Evolutionary conservation across 306 rosid species (phyloP).

Genomic region (Begonia fuchsioides): DNA sequence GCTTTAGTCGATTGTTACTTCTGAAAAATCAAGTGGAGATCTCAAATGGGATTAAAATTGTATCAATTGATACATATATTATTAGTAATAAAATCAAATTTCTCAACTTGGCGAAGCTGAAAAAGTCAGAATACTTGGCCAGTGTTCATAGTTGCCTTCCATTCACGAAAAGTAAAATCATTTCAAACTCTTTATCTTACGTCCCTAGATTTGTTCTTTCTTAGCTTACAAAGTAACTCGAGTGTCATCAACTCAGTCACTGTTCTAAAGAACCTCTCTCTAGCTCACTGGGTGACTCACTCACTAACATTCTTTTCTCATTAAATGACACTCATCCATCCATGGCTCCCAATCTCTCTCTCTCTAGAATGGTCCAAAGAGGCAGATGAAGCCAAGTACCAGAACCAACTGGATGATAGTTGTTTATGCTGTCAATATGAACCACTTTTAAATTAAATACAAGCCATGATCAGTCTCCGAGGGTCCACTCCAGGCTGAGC

Average conservation of each 20-base stretch:
- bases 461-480: too few species aligned
- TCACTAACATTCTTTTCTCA: background rate
- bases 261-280: conserved; percentile 23
- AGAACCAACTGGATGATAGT: too few species aligned
- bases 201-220: background rate
- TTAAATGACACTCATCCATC: conserved; percentile 9
- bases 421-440: too few species aligned
- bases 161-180: conserved; percentile 86
- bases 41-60: conserved; percentile 5
- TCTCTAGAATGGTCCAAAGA: background rate
- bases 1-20: conserved; percentile 86
- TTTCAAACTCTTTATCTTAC: conserved; percentile 28
- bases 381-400: too few species aligned
- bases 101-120: conserved; percentile 33
- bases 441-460: too few species aligned
- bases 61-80: too few species aligned
- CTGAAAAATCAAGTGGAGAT: conserved; percentile 18
- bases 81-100: too few species aligned
- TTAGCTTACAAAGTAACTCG: too few species aligned
- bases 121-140: conserved; percentile 53
- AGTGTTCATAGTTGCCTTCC: conserved; percentile 65
- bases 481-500: too few species aligned
- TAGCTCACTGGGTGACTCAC: background rate
- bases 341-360: conserved; percentile 3
- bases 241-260: conserved; percentile 54